Evolutionary conservation across 2,329 filamentous ascomycete genomes (phyloP).

Genomic region (Calonectria pseudoreteaudii): DNA sequence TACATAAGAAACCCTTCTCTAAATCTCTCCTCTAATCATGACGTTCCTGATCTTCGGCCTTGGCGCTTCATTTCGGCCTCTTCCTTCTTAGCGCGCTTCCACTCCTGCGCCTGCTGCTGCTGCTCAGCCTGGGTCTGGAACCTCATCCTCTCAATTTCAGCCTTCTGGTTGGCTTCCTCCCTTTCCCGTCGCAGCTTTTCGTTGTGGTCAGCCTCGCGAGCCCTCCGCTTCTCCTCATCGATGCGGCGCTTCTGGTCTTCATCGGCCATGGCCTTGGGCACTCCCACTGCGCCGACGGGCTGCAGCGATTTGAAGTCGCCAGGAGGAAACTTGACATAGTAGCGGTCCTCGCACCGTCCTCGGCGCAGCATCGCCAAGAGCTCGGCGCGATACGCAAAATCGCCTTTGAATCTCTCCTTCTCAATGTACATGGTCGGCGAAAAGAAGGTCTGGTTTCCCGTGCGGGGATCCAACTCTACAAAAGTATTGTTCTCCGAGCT

Average conservation of each 20-base stretch:
- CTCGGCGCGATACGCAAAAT: neutral
- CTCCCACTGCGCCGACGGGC: neutral
- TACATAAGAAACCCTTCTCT: neutral
- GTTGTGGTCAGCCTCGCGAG: neutral
- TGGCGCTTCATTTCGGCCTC: neutral
- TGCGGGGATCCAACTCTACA: neutral
- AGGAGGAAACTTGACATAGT: neutral
- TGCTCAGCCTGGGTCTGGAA: neutral
- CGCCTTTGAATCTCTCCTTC: neutral
- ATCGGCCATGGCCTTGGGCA: neutral
- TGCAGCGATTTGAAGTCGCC: neutral
- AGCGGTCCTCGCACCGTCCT: neutral
- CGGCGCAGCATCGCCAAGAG: neutral
- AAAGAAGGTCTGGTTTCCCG: conserved; percentile 10
- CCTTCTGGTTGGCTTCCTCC: neutral
- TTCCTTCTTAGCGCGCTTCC: neutral
- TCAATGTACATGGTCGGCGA: conserved; percentile 21
- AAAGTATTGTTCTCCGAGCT: conserved; percentile 7
- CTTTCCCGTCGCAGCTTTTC: neutral
- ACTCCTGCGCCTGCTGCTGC: neutral
- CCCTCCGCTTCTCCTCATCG: neutral
- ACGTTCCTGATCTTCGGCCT: neutral
- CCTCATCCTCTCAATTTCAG: neutral
- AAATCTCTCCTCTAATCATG: neutral
- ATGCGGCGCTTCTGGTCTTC: neutral